phyloP scores from a whole-genome alignment of 139 green algal genomes.

The Picochlorum sp. region DNA sequence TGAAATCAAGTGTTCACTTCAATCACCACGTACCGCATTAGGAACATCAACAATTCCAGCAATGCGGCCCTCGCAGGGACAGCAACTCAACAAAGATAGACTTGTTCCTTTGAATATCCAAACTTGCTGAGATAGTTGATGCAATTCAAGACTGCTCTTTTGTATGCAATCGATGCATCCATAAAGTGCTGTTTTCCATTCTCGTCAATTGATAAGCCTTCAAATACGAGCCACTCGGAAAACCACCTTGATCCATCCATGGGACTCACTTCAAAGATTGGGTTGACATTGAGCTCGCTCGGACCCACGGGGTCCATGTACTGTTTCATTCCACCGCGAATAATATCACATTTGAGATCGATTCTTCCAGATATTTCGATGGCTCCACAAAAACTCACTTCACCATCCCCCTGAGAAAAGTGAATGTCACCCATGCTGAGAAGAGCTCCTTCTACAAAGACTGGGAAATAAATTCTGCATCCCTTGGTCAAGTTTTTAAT shows the following conservation, averaged over 20 bases:
- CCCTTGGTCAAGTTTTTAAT: constrained; percentile 69
- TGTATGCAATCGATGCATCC: constrained; percentile 64
- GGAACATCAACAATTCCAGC: constrained; percentile 67
- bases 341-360: constrained; percentile 58
- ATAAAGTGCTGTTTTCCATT: constrained; percentile 63
- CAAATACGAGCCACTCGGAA: constrained; percentile 69
- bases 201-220: constrained; percentile 58
- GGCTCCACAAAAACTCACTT: constrained; percentile 58
- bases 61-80: constrained; percentile 59
- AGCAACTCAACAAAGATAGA: constrained; percentile 74
- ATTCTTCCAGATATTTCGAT: constrained; percentile 73
- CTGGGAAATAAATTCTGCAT: constrained; percentile 60
- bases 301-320: constrained; percentile 62
- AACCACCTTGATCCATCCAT: constrained; percentile 50
- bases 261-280: constrained; percentile 71
- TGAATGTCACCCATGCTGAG: constrained; percentile 68
- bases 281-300: constrained; percentile 55
- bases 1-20: neutral
- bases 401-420: constrained; percentile 63
- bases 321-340: constrained; percentile 58
- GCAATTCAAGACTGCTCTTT: constrained; percentile 63
- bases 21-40: constrained; percentile 27
- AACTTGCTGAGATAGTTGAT: constrained; percentile 72
- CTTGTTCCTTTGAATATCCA: constrained; percentile 58
- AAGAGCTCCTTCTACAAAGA: constrained; percentile 68